Evolutionary conservation across 768 basidiomycete genomes (phyloP), one percentile per base, ranked within the genome.

Genomic region (Panaeolus papilionaceus): DNA sequence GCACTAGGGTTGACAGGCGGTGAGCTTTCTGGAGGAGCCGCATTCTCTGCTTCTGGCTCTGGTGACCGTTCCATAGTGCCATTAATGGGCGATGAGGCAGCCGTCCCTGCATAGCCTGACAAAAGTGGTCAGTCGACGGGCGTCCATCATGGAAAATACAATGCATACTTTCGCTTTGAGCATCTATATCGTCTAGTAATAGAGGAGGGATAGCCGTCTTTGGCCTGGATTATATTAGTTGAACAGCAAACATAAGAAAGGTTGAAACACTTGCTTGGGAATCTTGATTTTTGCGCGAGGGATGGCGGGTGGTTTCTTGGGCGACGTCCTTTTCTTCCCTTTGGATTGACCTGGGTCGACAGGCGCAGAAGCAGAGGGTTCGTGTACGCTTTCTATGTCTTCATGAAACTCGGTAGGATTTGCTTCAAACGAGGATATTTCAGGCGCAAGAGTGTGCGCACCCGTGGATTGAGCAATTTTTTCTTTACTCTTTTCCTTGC

Each of bases 21-120:
- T 45, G 82, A 77, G 8, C 78, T 79, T 16, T 81, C 75, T 2
- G 75, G 77, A 5, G 72, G 65, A 33, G 74, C 76, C 12, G 26
- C n/a, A 37, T 58, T 58, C 26, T 58, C 54, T 28, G 49, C 23
- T 67, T 88, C 88, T 42, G 83, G 84, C 61, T 89, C 88, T 39
- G 87, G 85, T 1, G 88, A 81, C 26, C 74, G 77, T 28, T 85
- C 85, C 26, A 85, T 80, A 47, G 82, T 82, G 28, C 80, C 79
- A n/a, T 83, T 83, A 11, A 86, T 78, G 10, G 92, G 92, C 1
- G 92, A 92, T 2, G 92, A 92, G 2, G 91, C 88, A 2, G 90
- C 91, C 16, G 92, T 92, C 37, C 87, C 87, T 14, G 89, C 85
- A 73, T 88, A 88, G 47, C 85, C 91, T 87, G 42, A 64, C 65